phyloP scores from a whole-genome alignment of 306 rosid species.

The Begonia peltatifolia region DNA sequence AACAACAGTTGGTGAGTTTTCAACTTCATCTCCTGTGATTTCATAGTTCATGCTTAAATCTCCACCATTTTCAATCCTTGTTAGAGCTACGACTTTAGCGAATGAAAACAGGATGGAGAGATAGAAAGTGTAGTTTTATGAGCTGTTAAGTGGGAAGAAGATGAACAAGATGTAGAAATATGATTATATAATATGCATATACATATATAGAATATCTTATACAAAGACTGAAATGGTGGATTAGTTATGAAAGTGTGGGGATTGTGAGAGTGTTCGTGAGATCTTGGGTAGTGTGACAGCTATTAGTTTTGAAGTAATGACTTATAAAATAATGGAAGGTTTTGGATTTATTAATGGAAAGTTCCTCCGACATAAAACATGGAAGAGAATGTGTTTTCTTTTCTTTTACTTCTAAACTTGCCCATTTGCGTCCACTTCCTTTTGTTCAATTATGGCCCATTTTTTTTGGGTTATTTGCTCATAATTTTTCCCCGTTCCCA shows the following conservation, averaged over 20 bases:
- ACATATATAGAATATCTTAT: too few relatives aligned
- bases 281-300: conserved; percentile 37
- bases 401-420: not conserved
- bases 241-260: conserved; percentile 9
- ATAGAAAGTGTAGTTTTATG: conserved; percentile 17
- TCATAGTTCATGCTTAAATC: conserved; percentile 6
- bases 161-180: conserved; percentile 14
- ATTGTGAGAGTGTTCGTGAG: conserved; percentile 28
- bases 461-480: not conserved
- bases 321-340: conserved; percentile 47
- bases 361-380: conserved; percentile 79
- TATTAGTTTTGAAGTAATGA: conserved; percentile 31
- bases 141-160: conserved; percentile 23
- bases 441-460: not conserved
- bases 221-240: conserved; percentile 11
- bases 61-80: conserved; percentile 35
- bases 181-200: conserved; percentile 15
- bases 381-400: conserved; percentile 56
- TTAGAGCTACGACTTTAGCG: conserved; percentile 10
- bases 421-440: not conserved
- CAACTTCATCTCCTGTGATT: conserved; percentile 3
- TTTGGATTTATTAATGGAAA: conserved; percentile 18
- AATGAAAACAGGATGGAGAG: conserved; percentile 8
- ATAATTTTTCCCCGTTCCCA: too few relatives aligned
- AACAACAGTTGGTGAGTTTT: conserved; percentile 15